Percentiles rank a stretch among this genome's conserved stretches.
Conservation (phyloP, 1,139 yeast species). For the Chernovozyma aurita region DNA sequence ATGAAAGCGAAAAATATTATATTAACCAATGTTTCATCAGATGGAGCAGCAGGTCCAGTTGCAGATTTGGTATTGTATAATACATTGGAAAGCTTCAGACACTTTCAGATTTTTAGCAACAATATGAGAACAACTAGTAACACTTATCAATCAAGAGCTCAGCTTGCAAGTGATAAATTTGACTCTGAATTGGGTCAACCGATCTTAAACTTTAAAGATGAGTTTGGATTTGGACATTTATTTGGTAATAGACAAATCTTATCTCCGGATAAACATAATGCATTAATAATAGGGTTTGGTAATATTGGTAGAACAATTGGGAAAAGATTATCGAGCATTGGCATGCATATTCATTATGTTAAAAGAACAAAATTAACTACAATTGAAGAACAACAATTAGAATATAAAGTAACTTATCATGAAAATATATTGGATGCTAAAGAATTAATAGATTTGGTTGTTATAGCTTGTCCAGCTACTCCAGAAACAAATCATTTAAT, state of each 20-base stretch:
- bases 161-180: constrained; percentile 27
- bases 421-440: constrained; percentile 28
- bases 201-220: constrained; percentile 18
- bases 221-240: constrained; percentile 46
- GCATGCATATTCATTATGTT: constrained; percentile 64
- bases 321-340: constrained; percentile 48
- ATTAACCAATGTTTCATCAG: constrained; percentile 64
- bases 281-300: constrained; percentile 75
- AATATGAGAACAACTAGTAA: constrained; percentile 32
- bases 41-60: constrained; percentile 64
- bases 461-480: constrained; percentile 66
- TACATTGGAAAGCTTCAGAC: constrained; percentile 58
- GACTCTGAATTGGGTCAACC: constrained; percentile 31
- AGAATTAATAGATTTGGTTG: constrained; percentile 48
- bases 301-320: constrained; percentile 69
- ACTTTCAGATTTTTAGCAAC: constrained; percentile 48
- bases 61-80: constrained; percentile 68
- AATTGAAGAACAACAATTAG: constrained; percentile 32
- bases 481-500: constrained; percentile 55
- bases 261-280: constrained; percentile 57
- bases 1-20: constrained; percentile 41
- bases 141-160: constrained; percentile 39
- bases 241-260: constrained; percentile 30
- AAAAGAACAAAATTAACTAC: constrained; percentile 48
- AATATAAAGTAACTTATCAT: constrained; percentile 45